Evolutionary conservation across 495 filamentous ascomycete genomes (phyloP), one percentile per base, ranked within the genome.

Genomic region (Xylaria bambusicola): DNA sequence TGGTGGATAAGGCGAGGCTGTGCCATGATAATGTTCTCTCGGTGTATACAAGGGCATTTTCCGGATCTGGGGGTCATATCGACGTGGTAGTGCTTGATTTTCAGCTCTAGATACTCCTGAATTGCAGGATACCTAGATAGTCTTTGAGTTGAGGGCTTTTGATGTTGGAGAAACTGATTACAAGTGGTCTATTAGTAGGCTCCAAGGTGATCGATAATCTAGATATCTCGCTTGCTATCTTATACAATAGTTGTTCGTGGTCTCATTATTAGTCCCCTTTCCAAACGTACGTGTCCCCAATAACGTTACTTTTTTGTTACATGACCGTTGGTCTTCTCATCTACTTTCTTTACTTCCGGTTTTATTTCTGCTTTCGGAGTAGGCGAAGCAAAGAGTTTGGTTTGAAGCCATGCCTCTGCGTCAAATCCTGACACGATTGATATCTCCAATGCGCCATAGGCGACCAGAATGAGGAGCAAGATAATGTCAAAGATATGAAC

Each of bases 401-500:
- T 6, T 13, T 21, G 24, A 2, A 62, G 41, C 56, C 51, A 49
- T 10, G 60, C 62, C 33, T 68, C 63, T 27, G 55, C 38, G 26
- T 68, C 66, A n/a, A 65, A 64, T 24, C 68, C 66, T 1, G 53
- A 60, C 6, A 58, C 49, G 1, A 53, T 61, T 15, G 71, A 41
- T 17, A 66, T 52, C 18, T 45, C 58, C 1, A 70, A 60, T 6
- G 56, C 55, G 0, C 58, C 62, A 21, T 70, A 77, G 15, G 73
- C 60, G 42, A 78, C 23, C 0, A 69, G 59, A 7, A 63, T 64
- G 1, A 75, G 42, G 4, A 82, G 12, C 1, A 84, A 83, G 26
- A 88, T 73, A 7, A 92, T 40, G 65, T 90, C 84, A 45, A 91
- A 56, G 10, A 89, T 73, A 72, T 98, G 92, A 2, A 95, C 86